Percentiles rank a stretch among this genome's conserved stretches.
Evolutionary conservation across 2,329 filamentous ascomycete species (phyloP).

Genomic region (Epichloe glyceriae): DNA sequence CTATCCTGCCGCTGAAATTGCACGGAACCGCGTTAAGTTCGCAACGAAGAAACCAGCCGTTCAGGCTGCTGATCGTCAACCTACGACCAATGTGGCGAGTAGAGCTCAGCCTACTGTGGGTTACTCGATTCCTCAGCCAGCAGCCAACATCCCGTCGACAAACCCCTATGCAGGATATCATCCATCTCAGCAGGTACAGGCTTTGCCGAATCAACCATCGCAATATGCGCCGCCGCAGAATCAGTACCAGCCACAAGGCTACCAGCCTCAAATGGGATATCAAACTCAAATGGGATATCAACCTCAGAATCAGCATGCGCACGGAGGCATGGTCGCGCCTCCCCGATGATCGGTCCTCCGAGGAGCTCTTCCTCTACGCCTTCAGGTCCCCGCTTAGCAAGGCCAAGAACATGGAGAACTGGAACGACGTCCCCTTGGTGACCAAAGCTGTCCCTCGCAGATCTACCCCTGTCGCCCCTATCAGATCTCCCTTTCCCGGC

Average conservation of each 20-base stretch:
- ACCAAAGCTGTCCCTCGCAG: slow-evolving; percentile 60
- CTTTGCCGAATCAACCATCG: slow-evolving; percentile 19
- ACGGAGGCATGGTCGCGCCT: slow-evolving; percentile 18
- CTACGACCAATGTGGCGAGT: neutral
- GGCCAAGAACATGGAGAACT: slow-evolving; percentile 61
- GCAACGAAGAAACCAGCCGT: slow-evolving; percentile 48
- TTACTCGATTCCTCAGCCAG: slow-evolving; percentile 36
- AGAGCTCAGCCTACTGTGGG: slow-evolving; percentile 22
- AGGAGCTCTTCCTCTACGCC: slow-evolving; percentile 45
- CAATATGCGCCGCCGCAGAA: slow-evolving; percentile 26
- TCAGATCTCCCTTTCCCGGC: slow-evolving; percentile 64
- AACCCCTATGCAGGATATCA: slow-evolving; percentile 16
- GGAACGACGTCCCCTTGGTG: slow-evolving; percentile 93
- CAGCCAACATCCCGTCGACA: slow-evolving; percentile 13
- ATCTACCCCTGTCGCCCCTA: slow-evolving; percentile 58
- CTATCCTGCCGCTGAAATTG: slow-evolving; percentile 78
- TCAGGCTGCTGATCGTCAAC: slow-evolving; percentile 15
- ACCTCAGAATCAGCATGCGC: slow-evolving; percentile 30
- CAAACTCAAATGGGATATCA: slow-evolving; percentile 31
- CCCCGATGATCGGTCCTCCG: slow-evolving; percentile 24
- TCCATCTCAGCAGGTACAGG: slow-evolving; percentile 12
- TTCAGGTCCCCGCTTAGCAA: slow-evolving; percentile 59
- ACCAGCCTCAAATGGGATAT: slow-evolving; percentile 6
- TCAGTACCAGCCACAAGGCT: slow-evolving; percentile 19
- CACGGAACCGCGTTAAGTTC: slow-evolving; percentile 71